Evolutionary conservation across 495 filamentous ascomycete genomes (phyloP).

Genomic region (Penicillium coffeae): DNA sequence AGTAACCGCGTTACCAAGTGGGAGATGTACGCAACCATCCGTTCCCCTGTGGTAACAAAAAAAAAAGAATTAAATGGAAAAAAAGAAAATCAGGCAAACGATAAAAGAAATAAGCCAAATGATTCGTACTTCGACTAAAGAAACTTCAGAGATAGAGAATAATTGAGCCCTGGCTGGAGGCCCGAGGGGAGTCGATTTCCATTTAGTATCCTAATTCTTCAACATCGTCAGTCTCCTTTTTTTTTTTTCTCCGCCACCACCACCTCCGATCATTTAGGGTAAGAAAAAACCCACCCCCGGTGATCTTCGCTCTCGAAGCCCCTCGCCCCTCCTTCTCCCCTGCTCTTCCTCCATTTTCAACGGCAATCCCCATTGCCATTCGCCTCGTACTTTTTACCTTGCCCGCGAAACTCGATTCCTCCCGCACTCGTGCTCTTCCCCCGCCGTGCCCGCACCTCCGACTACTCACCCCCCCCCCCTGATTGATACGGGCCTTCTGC

Average conservation of each 20-base stretch:
- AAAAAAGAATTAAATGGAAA: slow-evolving; percentile 5
- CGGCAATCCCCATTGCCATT: slow-evolving; percentile 8
- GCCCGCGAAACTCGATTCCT: no score
- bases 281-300: slow-evolving; percentile 9
- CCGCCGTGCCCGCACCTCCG: slow-evolving; percentile 2
- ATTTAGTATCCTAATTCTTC: neutral
- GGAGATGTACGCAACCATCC: slow-evolving; percentile 27
- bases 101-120: slow-evolving; percentile 7
- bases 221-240: slow-evolving; percentile 1
- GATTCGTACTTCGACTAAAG: neutral
- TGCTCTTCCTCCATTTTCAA: slow-evolving; percentile 2
- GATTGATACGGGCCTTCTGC: slow-evolving; percentile 20
- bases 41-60: slow-evolving; percentile 17
- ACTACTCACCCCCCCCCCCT: slow-evolving; percentile 3
- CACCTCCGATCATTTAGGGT: neutral
- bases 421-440: neutral
- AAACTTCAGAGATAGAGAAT: neutral
- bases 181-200: neutral
- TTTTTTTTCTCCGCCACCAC: slow-evolving; percentile 7
- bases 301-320: slow-evolving; percentile 26
- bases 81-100: slow-evolving; percentile 4
- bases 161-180: neutral
- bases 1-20: slow-evolving; percentile 17
- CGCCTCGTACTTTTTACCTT: slow-evolving; percentile 4
- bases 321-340: slow-evolving; percentile 11